Percentiles rank a stretch among this genome's conserved stretches.
Evolutionary conservation across 371 early-diverging fungal genomes (phyloP).

Genomic region (Vavraia culicis): DNA sequence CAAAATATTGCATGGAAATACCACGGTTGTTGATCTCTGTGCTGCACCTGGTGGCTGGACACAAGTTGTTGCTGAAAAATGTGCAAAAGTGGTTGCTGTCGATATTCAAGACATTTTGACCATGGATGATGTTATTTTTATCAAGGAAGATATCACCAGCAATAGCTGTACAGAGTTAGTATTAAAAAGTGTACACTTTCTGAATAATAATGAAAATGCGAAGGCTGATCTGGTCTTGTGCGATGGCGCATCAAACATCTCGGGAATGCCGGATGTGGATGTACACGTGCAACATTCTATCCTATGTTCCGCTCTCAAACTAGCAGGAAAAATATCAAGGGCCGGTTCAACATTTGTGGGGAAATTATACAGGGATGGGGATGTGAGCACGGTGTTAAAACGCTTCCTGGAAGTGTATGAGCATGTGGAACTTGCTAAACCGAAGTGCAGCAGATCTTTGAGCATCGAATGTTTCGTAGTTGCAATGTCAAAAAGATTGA

Average conservation of each 20-base stretch:
- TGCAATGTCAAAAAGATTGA: no score
- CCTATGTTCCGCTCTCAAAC: conserved; percentile 66
- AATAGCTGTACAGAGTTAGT: conserved; percentile 66
- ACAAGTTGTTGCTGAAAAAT: conserved; percentile 23
- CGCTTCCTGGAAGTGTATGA: conserved; percentile 72
- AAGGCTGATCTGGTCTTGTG: conserved; percentile 77
- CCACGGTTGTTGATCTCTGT: conserved; percentile 37
- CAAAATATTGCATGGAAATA: conserved; percentile 17
- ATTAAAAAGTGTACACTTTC: conserved; percentile 52
- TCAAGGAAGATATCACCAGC: conserved; percentile 95
- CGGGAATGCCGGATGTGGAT: conserved; percentile 90
- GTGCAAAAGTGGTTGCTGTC: conserved; percentile 64
- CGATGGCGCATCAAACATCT: conserved; percentile 93
- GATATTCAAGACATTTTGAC: conserved; percentile 94
- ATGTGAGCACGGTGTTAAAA: conserved; percentile 59
- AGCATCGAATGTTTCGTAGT: conserved; percentile 52
- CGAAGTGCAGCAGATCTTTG: conserved; percentile 67
- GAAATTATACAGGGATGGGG: conserved; percentile 78
- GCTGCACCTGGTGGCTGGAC: conserved; percentile 43
- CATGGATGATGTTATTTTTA: conserved; percentile 63
- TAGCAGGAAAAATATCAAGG: conserved; percentile 64
- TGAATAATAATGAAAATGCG: conserved; percentile 19
- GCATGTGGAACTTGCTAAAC: conserved; percentile 65
- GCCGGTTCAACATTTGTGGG: conserved; percentile 74
- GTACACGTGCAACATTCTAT: conserved; percentile 89